Base-by-base conservation (phyloP, 2,329 filamentous ascomycete genomes). In the Ambrosiella beaveri region DNA sequence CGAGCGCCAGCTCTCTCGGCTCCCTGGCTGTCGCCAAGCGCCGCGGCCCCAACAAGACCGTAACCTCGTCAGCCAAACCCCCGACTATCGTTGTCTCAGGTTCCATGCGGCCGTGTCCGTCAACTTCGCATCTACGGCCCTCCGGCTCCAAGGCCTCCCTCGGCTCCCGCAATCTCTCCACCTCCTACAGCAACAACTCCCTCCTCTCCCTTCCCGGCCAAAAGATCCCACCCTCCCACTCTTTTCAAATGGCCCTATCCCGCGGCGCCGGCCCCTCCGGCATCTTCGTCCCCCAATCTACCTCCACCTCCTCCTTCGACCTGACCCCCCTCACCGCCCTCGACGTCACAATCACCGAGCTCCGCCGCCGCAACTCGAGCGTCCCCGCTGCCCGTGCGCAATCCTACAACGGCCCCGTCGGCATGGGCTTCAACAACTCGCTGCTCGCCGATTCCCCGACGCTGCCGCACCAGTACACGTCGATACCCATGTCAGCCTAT, bases 351-450 rank as follows among this genome's bases (percentile, higher is more conserved):
- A 73, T 79, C 37, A 71, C 72, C 15, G 73, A 78, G 65, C 73
- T 81, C 58, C 72, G 78, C 8, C 71, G 77, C 55, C 80, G 80
- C 76, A 80, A 81, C 68, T 79, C 75, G 66, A 67, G 74, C 57
- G 64, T 72, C 63, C 68, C 71, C 1, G 68, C 71, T 58, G 75
- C 74, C 67, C 65, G 66, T 15, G 68, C 69, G 1, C 73, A 73
- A 0, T 63, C 54, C 62, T 64, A 64, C 12, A 44, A 27, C 7
- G 59, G 56, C 3, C 17, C 44, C 9, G 27, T 44, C n/a, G 39
- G 39, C n/a, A 53, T 68, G 59, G 52, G 44, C 44, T 49, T 55
- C 13, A 12, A 17, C 11, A 69, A 68, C 61, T n/a, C 19, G 6
- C n/a, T 52, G n/a, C 69, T 69, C 61, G 66, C 78, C 1, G 73